Evolutionary conservation across 768 basidiomycete genomes (phyloP), one percentile per base, ranked within the genome.

Genomic region (Hydnomerulius pinastri): DNA sequence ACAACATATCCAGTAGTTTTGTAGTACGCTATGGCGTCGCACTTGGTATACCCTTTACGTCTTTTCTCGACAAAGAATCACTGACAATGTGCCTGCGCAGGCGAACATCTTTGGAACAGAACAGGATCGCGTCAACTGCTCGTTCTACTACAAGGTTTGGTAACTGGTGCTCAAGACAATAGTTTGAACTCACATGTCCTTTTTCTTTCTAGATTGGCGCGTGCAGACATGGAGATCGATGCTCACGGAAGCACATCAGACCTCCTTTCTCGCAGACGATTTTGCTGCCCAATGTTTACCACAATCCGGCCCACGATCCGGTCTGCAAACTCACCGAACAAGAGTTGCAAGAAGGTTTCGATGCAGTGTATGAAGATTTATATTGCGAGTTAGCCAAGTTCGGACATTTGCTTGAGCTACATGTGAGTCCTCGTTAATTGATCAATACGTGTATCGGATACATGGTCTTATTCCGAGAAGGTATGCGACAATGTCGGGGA

Each of bases 401-500:
- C 66, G 97, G 97, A 4, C 90, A 98, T 72, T 77, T 99, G 50
- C 73, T 97, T 42, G 97, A 99, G 72, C 78, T 99, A 52, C 97
- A 99, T 71, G 95, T 90, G 63, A 66, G 86, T 76, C 3, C n/a
- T 29, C 13, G 17, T 25, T 30, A n/a, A n/a, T n/a, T n/a, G n/a
- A n/a, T n/a, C n/a, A n/a, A n/a, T n/a, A n/a, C n/a, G n/a, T n/a
- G n/a, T n/a, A n/a, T n/a, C n/a, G n/a, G n/a, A n/a, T n/a, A n/a
- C n/a, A n/a, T n/a, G 13, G 8, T 44, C 13, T 54, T 29, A 56
- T 9, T 35, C 21, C 35, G 3, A 15, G 7, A 36, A 90, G 88
- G 88, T 99, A 11, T 99, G 96, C 65, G 96, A 99, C 73, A 99
- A 99, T 64, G 95, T 99, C 28, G 97, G 97, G n/a, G 97, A 98